Base-by-base conservation (phyloP, 768 basidiomycete genomes). In the Hypholoma fasciculare region DNA sequence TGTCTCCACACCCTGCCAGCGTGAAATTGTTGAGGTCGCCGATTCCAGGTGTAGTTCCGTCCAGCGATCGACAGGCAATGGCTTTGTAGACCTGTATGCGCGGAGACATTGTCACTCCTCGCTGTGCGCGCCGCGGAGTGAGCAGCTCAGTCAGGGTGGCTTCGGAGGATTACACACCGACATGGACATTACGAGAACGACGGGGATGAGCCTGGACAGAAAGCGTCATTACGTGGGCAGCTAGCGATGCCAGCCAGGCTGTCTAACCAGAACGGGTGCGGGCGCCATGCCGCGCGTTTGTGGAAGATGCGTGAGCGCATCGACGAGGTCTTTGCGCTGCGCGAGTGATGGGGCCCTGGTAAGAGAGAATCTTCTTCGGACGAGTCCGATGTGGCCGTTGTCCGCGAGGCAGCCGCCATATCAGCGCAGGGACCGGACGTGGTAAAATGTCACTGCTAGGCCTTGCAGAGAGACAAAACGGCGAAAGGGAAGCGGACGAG, bases 71-170 rank as follows among this genome's bases (percentile, higher is more conserved):
- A 71, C 91, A 92, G 3, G 91, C 85, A 52, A 93, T 82, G 50
- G 87, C 83, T 44, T 85, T 90, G 76, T 86, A 92, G 27, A 93
- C 87, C 69, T 90, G 86, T 47, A 93, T 87, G 56, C 90, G 83
- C 11, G 90, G 86, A 38, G 89, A 86, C 70, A 89, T 77, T 1
- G 90, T 92, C 74, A 92, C 85, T 36, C 90, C 90, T 23, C 90
- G 87, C 91, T 92, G 61, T 7, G 51, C 43, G 30, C 6, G 9
- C 30, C 6, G 7, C 30, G 30, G 36, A 1, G 7, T 17, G 13
- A 38, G 44, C 20, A 49, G 49, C 20, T 43, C 30, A 38, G 26
- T 61, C 20, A 62, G 60, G 61, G 52, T 58, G 51, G 57, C 56
- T 6, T 7, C 7, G 9, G 23, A 52, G 39, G 51, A 19, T 49